Evolutionary conservation across 805 yeast species (phyloP), one percentile per base, ranked within the genome.

Genomic region (Saturnispora kantuleensis): DNA sequence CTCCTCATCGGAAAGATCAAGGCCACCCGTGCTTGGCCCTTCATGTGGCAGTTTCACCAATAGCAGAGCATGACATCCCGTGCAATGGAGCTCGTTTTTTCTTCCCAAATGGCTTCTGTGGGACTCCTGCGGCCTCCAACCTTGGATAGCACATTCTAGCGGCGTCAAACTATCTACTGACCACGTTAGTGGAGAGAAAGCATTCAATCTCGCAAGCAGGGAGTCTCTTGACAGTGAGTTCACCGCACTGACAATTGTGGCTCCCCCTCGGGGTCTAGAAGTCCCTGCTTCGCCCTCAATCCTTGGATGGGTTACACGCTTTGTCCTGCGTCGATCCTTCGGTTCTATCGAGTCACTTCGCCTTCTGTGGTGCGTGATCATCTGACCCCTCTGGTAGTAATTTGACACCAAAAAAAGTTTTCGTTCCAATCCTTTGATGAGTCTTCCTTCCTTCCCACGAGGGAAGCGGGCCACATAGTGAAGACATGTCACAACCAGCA

Each of bases 131-230:
- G 76, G 71, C 41, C 55, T 58, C 82, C 82, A 77, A 1, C 83
- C 83, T 43, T 69, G 63, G 17, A 70, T 52, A 1, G 79, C 68
- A 52, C 78, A 71, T 29, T 56, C 64, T 31, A 77, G 58, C 42
- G 78, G 79, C 5, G 63, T 70, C 26, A 77, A 54, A 5, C 44
- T 46, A 7, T 42, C 21, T 39, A 74, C 51, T 12, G 62, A 57
- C 82, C 82, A 77, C 52, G 71, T 71, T 32, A 70, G 52, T 2
- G 70, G 63, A 8, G 64, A 65, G 53, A 63, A 77, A 1, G 77
- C 65, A 13, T 55, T 45, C 17, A 77, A 57, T 38, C 83, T 56
- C 4, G 58, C 55, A 10, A 71, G 49, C 4, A 77, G 60, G n/a
- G 45, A 47, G 2, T 39, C 33, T 21, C 51, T 35, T 1, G 51